Evolutionary conservation across 2,329 filamentous ascomycete species (phyloP), one percentile per base, ranked within the genome.

Genomic region (Cytospora piceicola): DNA sequence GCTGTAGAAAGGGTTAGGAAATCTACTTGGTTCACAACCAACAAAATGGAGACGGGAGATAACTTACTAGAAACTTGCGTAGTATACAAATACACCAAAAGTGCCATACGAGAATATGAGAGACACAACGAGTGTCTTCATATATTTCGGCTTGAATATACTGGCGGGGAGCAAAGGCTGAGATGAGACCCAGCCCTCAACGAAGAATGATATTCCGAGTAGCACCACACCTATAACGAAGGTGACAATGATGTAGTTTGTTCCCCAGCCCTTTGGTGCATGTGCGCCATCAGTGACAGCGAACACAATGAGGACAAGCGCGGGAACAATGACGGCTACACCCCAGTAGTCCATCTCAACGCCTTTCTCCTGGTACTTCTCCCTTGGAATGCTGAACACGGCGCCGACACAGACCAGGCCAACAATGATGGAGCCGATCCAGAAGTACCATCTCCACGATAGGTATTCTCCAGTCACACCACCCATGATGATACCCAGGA

Each of bases 281-380:
- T 92, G 87, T 0, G 88, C 85, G 9, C 88, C 88, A 57, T 92
- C 88, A 0, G 91, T 93, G 60, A 95, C 84, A 0, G 91, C 89
- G 71, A 89, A 94, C 0, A 93, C 88, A 69, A 92, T 80, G 30
- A 95, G 81, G 2, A 90, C 81, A 15, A 93, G 75, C 0, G 89
- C 91, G 0, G 83, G 81, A 0, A 91, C 82, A 20, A 89, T 88
- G 17, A 88, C 83, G 2, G 75, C 72, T 1, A 84, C 77, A 0
- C 90, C 90, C 64, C 81, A 78, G 84, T 88, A 93, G 73, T 94
- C 91, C 89, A 93, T 93, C 36, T 69, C 69, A 9, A 77, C 15
- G 72, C 72, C 65, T 2, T 52, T 34, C 22, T 70, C 70, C 52
- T 71, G 68, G 9, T 61, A 58, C 46, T 70, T 63, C 60, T 71